phyloP scores from a whole-genome alignment of 352 stramenopile genomes.

The Phytopythium boreale region DNA sequence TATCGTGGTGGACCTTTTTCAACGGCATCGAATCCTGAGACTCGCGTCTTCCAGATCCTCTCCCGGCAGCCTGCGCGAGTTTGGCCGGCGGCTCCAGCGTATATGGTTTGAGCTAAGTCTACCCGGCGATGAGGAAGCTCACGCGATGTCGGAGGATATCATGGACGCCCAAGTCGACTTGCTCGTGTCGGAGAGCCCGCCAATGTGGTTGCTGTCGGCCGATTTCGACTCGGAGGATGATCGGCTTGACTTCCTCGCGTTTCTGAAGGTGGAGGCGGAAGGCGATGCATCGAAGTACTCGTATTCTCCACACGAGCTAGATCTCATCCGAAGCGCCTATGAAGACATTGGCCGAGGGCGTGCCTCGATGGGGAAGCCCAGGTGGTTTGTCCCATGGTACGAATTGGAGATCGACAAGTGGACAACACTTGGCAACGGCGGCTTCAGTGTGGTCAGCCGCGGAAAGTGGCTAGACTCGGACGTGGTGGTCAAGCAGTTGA shows the following conservation, averaged over 20 bases:
- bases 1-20: not conserved
- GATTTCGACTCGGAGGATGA: not conserved
- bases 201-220: not conserved
- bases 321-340: not conserved
- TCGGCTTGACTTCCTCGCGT: not conserved
- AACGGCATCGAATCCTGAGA: not conserved
- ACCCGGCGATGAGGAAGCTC: not conserved
- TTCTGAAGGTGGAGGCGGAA: not conserved
- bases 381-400: slow-evolving; percentile 1
- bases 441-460: slow-evolving; percentile 1
- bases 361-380: not conserved
- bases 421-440: not conserved
- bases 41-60: not conserved
- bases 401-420: not conserved
- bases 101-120: not conserved
- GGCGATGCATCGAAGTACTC: not conserved
- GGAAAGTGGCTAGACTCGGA: slow-evolving; percentile 15
- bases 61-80: not conserved
- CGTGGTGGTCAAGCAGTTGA: slow-evolving; percentile 9
- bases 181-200: not conserved
- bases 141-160: not conserved
- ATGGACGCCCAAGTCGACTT: not conserved
- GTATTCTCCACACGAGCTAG: not conserved
- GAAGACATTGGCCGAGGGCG: not conserved
- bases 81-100: not conserved